Base-by-base conservation (phyloP, 257 asterid genomes). In the Ophiorrhiza pumila region DNA sequence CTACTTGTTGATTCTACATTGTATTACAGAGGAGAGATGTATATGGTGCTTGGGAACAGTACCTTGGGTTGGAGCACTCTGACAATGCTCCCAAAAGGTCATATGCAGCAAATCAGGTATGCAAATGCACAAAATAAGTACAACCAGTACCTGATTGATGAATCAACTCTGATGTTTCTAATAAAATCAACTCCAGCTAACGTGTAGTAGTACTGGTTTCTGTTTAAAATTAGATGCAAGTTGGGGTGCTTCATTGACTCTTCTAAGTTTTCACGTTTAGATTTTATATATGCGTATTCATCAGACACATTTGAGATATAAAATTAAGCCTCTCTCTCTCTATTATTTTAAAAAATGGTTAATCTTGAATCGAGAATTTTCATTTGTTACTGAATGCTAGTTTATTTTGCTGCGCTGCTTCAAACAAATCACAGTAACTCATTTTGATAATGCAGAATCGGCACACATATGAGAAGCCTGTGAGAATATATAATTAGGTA, bases 1-100 rank as follows among this genome's bases (percentile, higher is more conserved):
- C 61, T 35, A 53, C 74, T 39, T 57, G 70, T 71, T 42, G 57
- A 78, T 56, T 77, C 50, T 57, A 8, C 55, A 50, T 34, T 78
- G 29, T 57, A 39, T 74, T 73, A 23, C 90, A 87, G 94, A 90
- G 82, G 79, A 82, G 86, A 85, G 94, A 86, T 74, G 88, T 88
- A 34, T 86, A 83, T 78, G 90, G 93, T 73, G 91, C 90, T 71
- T 86, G 91, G 91, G 96, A 84, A 68, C 89, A 84, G 72, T 86
- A 87, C 87, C 87, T 87, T 46, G 92, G 94, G 65, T 81, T 90
- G 72, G 94, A 88, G 82, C 96, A 85, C 80, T 60, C 89, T 72
- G 94, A 90, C 81, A 78, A 83, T 77, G 71, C 91, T 80, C 90
- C 96, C 46, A 87, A 81, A 73, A 77, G 90, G 77, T 83, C 90